phyloP scores from a whole-genome alignment of 2,329 filamentous ascomycete genomes.

The Triangularia verruculosa region DNA sequence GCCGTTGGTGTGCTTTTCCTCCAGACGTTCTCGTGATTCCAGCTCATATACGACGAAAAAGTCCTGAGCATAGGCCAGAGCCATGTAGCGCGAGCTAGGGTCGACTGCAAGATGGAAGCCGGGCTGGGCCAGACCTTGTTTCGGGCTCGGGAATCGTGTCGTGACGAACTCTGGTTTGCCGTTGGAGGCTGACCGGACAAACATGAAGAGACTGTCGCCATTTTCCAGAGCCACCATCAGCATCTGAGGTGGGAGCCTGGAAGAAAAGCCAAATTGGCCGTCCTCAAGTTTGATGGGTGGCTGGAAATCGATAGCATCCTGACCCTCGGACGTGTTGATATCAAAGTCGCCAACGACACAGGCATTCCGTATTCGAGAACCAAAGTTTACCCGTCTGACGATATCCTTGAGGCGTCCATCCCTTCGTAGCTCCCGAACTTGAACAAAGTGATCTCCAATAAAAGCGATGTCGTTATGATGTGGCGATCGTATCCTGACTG shows the following conservation, averaged over 20 bases:
- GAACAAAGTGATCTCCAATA: conserved; percentile 76
- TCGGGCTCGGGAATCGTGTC: conserved; percentile 57
- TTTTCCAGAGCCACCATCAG: conserved; percentile 73
- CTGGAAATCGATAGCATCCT: conserved; percentile 17
- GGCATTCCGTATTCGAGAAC: conserved; percentile 73
- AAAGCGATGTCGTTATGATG: conserved; percentile 80
- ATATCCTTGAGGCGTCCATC: conserved; percentile 72
- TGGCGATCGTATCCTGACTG: conserved; percentile 70
- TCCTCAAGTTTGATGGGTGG: conserved; percentile 39
- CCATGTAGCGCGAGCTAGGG: conserved; percentile 66
- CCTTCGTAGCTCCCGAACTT: conserved; percentile 70
- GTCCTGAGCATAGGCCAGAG: conserved; percentile 67
- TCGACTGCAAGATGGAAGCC: conserved; percentile 73
- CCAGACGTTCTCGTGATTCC: conserved; percentile 52
- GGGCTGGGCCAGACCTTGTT: conserved; percentile 54
- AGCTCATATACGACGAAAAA: conserved; percentile 71
- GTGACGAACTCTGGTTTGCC: conserved; percentile 58
- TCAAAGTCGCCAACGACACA: conserved; percentile 64
- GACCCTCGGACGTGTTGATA: conserved; percentile 32
- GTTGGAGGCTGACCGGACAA: conserved; percentile 49
- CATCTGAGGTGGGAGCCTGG: conserved; percentile 68
- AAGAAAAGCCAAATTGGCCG: conserved; percentile 28
- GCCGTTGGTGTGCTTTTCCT: conserved; percentile 44
- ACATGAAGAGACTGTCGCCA: conserved; percentile 74
- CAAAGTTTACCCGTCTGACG: conserved; percentile 76